Conservation (phyloP, 2,329 filamentous ascomycete species). For the Tolypocladium tundrense region DNA sequence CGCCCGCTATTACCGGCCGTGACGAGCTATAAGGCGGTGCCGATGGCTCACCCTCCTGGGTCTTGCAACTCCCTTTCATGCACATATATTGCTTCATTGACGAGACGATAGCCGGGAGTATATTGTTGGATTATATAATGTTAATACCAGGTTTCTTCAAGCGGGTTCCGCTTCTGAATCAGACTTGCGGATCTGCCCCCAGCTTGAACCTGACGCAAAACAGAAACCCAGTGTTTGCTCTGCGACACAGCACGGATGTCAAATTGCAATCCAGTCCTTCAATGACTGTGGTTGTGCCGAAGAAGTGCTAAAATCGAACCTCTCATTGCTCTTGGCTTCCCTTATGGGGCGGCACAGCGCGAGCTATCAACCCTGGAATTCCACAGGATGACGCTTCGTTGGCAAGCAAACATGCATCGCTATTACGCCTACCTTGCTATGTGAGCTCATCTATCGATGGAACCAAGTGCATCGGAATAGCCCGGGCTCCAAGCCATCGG, state of each 20-base stretch:
- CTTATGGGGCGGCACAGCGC: slow-evolving; percentile 2
- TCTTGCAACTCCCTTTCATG: slow-evolving; percentile 2
- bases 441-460: neutral
- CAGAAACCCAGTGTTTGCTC: neutral
- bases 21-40: slow-evolving; percentile 23
- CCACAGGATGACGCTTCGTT: slow-evolving; percentile 5
- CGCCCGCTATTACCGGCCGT: slow-evolving; percentile 16
- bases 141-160: neutral
- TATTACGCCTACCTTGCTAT: neutral
- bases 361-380: neutral
- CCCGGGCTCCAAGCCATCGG: neutral
- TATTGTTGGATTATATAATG: neutral
- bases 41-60: slow-evolving; percentile 4
- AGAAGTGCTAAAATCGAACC: slow-evolving; percentile 86
- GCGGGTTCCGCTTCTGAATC: neutral
- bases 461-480: neutral
- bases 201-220: neutral
- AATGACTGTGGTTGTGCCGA: slow-evolving; percentile 95
- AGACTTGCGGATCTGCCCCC: neutral
- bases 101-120: neutral
- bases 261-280: slow-evolving; percentile 89
- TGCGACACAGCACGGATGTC: slow-evolving; percentile 79
- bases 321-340: slow-evolving; percentile 18
- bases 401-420: slow-evolving; percentile 17
- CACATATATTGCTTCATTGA: slow-evolving; percentile 1